Evolutionary conservation across 2,329 filamentous ascomycete genomes (phyloP), one percentile per base, ranked within the genome.

Genomic region (Decorospora gaudefroyi): DNA sequence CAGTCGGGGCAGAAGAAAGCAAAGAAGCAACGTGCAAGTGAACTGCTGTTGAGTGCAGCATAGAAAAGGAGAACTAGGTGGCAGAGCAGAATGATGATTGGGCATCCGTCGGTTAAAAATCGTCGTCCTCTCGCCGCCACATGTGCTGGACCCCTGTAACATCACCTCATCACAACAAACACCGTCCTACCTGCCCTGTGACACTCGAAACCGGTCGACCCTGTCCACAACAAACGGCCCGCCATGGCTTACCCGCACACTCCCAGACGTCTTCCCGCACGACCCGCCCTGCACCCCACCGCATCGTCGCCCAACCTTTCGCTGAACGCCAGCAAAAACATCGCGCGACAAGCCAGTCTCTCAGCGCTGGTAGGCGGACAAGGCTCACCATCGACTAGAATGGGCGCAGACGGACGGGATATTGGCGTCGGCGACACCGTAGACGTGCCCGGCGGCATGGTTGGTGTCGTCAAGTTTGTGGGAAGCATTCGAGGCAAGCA

Each of bases 381-480:
- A 17, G 59, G 61, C 28, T 70, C 70, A 9, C 65, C 69, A 17
- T 61, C 66, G 5, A 67, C 64, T 63, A 73, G 60, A 43, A 74
- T 74, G 78, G 71, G 63, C 46, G 69, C 68, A 43, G 72, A 75
- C 56, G 75, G 65, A 27, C 71, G 67, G 16, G 78, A 82, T 29
- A 74, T 95, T 49, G 79, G 84, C 53, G 78, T 93, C 27, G 92
- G 92, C 55, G 92, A 96, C 67, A 70, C 78, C 22, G 92, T 96
- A 51, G 91, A 96, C 58, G 92, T 96, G 32, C 91, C 92, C 1
- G 93, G 93, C 28, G 89, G 86, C 68, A 96, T 99, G 90, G 78
- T 86, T 56, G 93, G 93, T 34, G 87, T 83, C 2, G 85, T 97
- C 56, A 92, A 88, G 67, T 99, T 96, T 67, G 77, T 97, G 50